Evolutionary conservation across 768 basidiomycete genomes (phyloP).

Genomic region (Boletus rex-veris): DNA sequence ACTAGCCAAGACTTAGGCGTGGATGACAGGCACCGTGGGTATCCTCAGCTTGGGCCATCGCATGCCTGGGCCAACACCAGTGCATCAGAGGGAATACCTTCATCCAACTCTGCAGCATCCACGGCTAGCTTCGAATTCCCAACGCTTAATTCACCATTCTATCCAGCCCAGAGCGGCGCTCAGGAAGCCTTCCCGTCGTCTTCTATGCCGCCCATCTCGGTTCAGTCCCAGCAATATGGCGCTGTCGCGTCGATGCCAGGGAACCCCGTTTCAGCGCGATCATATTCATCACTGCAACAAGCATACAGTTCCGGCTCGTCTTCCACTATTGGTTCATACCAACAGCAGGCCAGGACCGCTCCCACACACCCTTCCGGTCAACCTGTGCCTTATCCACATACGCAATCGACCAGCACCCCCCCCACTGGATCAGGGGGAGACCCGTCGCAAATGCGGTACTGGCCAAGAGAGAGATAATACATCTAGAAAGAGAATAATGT

Average conservation of each 20-base stretch:
- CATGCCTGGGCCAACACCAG: constrained; percentile 23
- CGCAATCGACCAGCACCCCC: constrained; percentile 21
- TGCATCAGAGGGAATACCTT: constrained; percentile 23
- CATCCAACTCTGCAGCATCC: constrained; percentile 19
- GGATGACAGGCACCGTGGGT: constrained; percentile 31
- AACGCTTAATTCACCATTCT: constrained; percentile 57
- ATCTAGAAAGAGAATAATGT: constrained; percentile 6
- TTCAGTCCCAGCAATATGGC: constrained; percentile 30
- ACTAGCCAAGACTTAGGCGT: constrained; percentile 20
- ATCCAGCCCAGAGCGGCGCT: constrained; percentile 39
- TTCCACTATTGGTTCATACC: constrained; percentile 21
- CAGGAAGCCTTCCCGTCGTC: constrained; percentile 32
- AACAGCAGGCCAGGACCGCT: constrained; percentile 23
- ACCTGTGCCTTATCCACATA: constrained; percentile 26
- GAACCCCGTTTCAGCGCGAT: constrained; percentile 23
- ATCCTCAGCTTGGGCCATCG: constrained; percentile 23
- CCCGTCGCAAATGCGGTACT: constrained; percentile 27
- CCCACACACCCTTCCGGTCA: constrained; percentile 21
- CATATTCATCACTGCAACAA: constrained; percentile 28
- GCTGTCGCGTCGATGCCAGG: constrained; percentile 19
- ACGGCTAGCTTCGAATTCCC: constrained; percentile 39
- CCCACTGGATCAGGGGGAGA: constrained; percentile 27
- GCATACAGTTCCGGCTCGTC: constrained; percentile 19
- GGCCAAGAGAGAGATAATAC: constrained; percentile 23
- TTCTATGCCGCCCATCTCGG: constrained; percentile 32